Conservation (phyloP, 2,329 filamentous ascomycete genomes). For the Beauveria sp. region DNA sequence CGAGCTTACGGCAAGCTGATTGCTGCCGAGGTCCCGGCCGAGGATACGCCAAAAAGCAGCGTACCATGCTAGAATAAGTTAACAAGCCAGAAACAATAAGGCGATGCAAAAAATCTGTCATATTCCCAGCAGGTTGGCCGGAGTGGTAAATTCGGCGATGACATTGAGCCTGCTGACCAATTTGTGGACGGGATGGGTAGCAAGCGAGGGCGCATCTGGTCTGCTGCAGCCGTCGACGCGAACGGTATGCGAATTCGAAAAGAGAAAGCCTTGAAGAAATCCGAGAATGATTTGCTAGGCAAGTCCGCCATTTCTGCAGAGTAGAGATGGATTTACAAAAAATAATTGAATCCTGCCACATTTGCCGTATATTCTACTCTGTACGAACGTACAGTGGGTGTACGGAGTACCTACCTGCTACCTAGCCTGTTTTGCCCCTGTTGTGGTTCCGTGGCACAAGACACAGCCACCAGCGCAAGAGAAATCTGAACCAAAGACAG, state of each 20-base stretch:
- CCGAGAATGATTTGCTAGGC: too few species aligned
- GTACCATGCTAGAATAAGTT: background rate
- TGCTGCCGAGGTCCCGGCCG: background rate
- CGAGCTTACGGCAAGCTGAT: background rate
- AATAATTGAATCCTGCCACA: too few species aligned
- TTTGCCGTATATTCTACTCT: too few species aligned
- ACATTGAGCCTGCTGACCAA: constrained; percentile 14
- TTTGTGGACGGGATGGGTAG: constrained; percentile 80
- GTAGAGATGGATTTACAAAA: too few species aligned
- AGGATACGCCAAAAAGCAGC: background rate
- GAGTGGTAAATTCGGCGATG: constrained; percentile 6
- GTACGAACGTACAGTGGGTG: too few species aligned
- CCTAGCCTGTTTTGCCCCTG: too few species aligned
- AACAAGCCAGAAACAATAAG: background rate
- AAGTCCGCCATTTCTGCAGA: too few species aligned
- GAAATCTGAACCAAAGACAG: too few species aligned
- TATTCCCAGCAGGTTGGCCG: constrained; percentile 6
- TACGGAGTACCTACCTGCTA: too few species aligned
- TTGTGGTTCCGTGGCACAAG: too few species aligned
- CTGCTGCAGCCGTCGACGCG: background rate
- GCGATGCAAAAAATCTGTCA: background rate
- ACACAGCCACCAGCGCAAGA: too few species aligned
- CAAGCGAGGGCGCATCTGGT: constrained; percentile 44
- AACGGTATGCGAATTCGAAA: background rate
- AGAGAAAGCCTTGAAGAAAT: too few species aligned